Base-by-base conservation (phyloP, 352 stramenopile species). In the Phytophthora idaei region DNA sequence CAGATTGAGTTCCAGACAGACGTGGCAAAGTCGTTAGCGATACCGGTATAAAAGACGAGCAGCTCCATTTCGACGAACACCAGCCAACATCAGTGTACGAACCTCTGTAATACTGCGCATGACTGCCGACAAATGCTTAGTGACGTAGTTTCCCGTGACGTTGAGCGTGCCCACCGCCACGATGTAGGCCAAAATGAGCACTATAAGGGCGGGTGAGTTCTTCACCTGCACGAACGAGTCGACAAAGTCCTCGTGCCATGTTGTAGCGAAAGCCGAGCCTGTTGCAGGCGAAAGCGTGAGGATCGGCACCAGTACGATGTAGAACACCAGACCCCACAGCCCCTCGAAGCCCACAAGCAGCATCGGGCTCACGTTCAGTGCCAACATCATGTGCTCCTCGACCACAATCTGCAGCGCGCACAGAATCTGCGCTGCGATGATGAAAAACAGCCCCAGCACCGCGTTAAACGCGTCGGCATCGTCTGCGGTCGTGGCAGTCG, bases 391-490 rank as follows among this genome's bases (percentile, higher is more conserved):
- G 73, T 92, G 84, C 73, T 97, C 90, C 64, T 97, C 90, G 21
- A 97, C 87, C 27, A 96, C 85, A 57, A 97, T 96, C 77, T 97
- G 90, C 63, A 93, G 66, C 46, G 90, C 90, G 42, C 83, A 90
- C 57, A 97, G 67, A 42, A 96, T 71, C 68, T 97, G 90, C 12
- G 88, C 72, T 1, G 78, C 59, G 41, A 97, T 84, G 61, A 96
- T 90, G 54, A 97, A 87, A 39, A 67, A 66, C 29, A 95, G 76
- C 0, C 87, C 88, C 36, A 96, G 76, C 21, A 94, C 32, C 10
- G 81, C 75, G 55, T 94, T 91, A 42, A 71, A 71, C 17, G 69
- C 61, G 25, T 64, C 45, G 11, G 48, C 49, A 28, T 61, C 57
- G 4, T 62, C 52, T 56, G 66, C 58, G 27, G 62, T 25, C 25